Conservation (phyloP, 108 stramenopile genomes). For the Cyclostephanos tholiformis region DNA sequence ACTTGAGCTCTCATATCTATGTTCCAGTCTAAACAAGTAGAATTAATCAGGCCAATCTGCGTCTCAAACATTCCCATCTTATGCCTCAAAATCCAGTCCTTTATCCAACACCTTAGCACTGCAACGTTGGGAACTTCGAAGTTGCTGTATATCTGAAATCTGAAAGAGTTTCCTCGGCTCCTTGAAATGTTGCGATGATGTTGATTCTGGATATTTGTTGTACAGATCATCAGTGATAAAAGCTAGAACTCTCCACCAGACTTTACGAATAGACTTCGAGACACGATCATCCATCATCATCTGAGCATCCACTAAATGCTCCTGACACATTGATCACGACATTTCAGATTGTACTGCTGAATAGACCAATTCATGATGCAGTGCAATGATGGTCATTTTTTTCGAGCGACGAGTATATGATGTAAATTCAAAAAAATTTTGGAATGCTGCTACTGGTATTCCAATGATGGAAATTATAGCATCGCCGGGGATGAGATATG, state of each 20-base stretch:
- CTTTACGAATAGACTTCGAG: background rate
- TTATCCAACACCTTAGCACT: too few species aligned
- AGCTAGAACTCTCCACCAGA: background rate
- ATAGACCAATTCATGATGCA: constrained; percentile 35
- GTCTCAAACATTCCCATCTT: too few species aligned
- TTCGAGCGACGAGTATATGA: constrained; percentile 30
- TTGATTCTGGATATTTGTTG: too few species aligned
- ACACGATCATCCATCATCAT: background rate
- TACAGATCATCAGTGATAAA: too few species aligned
- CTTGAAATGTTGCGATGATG: too few species aligned
- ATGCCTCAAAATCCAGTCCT: too few species aligned
- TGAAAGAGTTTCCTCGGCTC: too few species aligned
- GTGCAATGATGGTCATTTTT: constrained; percentile 25
- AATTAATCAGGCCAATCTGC: background rate
- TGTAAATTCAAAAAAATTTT: constrained; percentile 13
- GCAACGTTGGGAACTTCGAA: too few species aligned
- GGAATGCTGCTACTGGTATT: constrained; percentile 25
- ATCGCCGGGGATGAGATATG: constrained; percentile 33
- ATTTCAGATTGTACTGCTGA: constrained; percentile 27
- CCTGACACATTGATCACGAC: background rate
- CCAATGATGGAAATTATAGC: constrained; percentile 49
- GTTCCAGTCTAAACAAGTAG: too few species aligned
- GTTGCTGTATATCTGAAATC: too few species aligned
- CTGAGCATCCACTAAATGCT: background rate
- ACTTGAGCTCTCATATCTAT: too few species aligned